Percentiles rank a stretch among this genome's conserved stretches.
Evolutionary conservation across 2,329 filamentous ascomycete species (phyloP).

Genomic region (Hypocrella siamensis): DNA sequence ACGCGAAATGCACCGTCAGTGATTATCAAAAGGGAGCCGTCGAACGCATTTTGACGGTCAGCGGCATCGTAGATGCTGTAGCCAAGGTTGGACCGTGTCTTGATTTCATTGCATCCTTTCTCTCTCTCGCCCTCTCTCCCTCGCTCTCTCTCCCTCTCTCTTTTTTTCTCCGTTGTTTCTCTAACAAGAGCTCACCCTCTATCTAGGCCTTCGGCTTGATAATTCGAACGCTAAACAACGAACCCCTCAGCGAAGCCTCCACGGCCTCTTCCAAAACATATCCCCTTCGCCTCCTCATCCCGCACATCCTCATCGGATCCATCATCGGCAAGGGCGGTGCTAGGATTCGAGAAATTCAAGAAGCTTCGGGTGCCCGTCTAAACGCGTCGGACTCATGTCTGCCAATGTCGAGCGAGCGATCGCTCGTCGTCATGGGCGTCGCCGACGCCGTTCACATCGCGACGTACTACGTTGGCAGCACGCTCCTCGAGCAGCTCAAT

Average conservation of each 20-base stretch:
- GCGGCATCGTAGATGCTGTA: constrained; percentile 87
- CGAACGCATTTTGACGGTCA: constrained; percentile 94
- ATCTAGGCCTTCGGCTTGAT: constrained; percentile 85
- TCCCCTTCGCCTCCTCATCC: constrained; percentile 84
- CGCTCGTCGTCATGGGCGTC: constrained; percentile 94
- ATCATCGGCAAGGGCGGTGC: constrained; percentile 97
- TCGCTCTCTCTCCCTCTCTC: background rate
- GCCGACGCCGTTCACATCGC: constrained; percentile 98
- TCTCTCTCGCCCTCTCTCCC: background rate
- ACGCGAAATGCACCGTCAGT: constrained; percentile 96
- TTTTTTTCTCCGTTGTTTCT: background rate
- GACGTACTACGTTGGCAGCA: constrained; percentile 96
- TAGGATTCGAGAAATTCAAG: constrained; percentile 94
- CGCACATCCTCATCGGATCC: constrained; percentile 92
- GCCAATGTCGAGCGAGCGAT: constrained; percentile 88
- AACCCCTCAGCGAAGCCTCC: constrained; percentile 75
- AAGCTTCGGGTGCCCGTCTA: constrained; percentile 86
- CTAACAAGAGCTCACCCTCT: constrained; percentile 11
- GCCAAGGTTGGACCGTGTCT: constrained; percentile 55
- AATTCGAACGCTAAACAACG: constrained; percentile 95
- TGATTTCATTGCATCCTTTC: background rate
- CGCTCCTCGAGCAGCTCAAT: constrained; percentile 91
- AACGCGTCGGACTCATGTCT: constrained; percentile 94
- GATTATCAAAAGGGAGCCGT: constrained; percentile 96
- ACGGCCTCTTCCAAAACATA: constrained; percentile 95